Percentiles rank a stretch among this genome's conserved stretches.
These are phyloP conservation scores for Gastrolobium villosum DNA, from an alignment of 306 rosid species.

Conservation along the genomic window DNA sequence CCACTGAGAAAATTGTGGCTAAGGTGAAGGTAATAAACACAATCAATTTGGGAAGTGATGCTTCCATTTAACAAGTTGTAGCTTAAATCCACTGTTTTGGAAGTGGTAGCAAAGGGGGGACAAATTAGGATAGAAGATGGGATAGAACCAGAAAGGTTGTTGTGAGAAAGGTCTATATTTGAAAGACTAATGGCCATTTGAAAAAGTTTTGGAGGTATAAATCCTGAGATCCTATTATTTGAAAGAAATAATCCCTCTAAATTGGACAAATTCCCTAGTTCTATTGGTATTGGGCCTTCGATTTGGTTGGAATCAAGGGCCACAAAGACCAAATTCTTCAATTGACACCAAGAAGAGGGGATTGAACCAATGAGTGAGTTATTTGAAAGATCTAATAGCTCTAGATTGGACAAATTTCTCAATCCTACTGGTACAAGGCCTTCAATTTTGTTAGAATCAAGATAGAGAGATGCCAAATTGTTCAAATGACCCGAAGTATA, in stretches of 20 bases:
- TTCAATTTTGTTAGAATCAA: neutral
- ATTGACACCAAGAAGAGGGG: neutral
- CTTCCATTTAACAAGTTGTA: constrained; percentile 2
- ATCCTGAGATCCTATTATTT: neutral
- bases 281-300: neutral
- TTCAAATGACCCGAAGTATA: neutral
- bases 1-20: constrained; percentile 1
- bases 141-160: neutral
- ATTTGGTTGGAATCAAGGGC: neutral
- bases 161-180: neutral
- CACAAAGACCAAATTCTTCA: neutral
- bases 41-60: neutral
- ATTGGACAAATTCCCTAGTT: neutral
- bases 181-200: neutral
- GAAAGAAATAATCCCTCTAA: neutral
- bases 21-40: neutral
- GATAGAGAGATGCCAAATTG: neutral
- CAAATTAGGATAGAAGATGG: neutral
- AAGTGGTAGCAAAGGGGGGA: neutral
- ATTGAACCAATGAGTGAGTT: neutral
- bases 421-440: neutral
- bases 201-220: neutral
- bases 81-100: neutral
- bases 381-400: neutral
- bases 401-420: neutral